Percentiles rank a stretch among this genome's conserved stretches.
Evolutionary conservation across 169 alveolate species (phyloP).

Genomic region (Plasmodium gallinaceum): DNA sequence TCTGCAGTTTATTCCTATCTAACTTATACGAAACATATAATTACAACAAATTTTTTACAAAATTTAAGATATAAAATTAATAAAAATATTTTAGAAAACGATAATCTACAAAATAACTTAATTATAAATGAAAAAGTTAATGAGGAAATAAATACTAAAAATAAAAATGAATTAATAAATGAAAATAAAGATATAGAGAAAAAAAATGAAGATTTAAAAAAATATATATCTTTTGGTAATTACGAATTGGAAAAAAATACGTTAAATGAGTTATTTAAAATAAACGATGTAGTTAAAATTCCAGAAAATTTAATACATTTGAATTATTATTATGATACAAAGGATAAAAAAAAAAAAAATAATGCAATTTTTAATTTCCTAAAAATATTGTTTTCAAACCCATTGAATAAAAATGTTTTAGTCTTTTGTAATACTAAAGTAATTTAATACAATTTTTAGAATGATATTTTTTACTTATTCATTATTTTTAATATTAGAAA

Average conservation of each 20-base stretch:
- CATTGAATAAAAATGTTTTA: slow-evolving; percentile 42
- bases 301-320: slow-evolving; percentile 48
- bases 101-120: background rate
- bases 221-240: background rate
- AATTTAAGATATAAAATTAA: background rate
- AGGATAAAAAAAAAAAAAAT: slow-evolving; percentile 21
- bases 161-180: background rate
- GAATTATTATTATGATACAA: slow-evolving; percentile 46
- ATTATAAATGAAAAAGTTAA: background rate
- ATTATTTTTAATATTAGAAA: background rate
- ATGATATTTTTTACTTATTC: background rate
- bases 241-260: slow-evolving; percentile 22
- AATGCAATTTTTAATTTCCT: slow-evolving; percentile 42
- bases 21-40: slow-evolving; percentile 36
- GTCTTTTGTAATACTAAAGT: slow-evolving; percentile 71
- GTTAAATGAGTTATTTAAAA: slow-evolving; percentile 34
- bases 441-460: background rate
- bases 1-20: slow-evolving; percentile 36
- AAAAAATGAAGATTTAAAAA: no score
- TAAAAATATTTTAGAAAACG: background rate
- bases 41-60: slow-evolving; percentile 32
- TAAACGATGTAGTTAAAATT: slow-evolving; percentile 17
- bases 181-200: background rate
- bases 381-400: slow-evolving; percentile 47
- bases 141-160: background rate